Evolutionary conservation across 345 rosid species (phyloP).

Genomic region (Microcos paniculata): DNA sequence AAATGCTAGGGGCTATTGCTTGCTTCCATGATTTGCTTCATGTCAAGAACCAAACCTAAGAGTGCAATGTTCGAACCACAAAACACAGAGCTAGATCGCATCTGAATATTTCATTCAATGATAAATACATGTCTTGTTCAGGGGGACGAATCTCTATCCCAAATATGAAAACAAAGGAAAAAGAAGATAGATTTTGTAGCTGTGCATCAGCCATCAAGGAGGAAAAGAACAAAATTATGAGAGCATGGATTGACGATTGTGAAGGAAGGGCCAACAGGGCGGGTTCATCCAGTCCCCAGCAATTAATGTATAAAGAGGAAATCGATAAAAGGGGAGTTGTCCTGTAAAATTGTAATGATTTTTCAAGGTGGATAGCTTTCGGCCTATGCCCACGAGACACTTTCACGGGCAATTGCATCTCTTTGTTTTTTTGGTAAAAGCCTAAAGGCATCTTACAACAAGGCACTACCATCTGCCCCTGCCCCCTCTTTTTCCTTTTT

Average conservation of each 20-base stretch:
- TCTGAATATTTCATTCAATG: no score
- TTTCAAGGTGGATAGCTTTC: slow-evolving; percentile 27
- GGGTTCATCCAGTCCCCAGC: not conserved
- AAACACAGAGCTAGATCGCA: no score
- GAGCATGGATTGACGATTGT: slow-evolving; percentile 19
- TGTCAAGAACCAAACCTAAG: no score
- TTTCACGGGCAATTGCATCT: slow-evolving; percentile 44
- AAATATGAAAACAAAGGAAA: no score
- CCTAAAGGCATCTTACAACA: slow-evolving; percentile 23
- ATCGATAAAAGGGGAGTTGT: not conserved
- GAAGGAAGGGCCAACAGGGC: not conserved
- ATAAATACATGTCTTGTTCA: no score
- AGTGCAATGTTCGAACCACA: no score
- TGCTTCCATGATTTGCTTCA: no score
- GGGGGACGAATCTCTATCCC: no score
- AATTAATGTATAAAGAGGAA: slow-evolving; percentile 14
- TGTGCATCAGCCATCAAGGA: not conserved
- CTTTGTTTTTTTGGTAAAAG: slow-evolving; percentile 37
- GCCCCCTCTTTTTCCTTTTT: no score
- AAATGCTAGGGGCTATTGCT: no score
- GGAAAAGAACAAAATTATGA: not conserved
- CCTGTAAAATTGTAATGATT: slow-evolving; percentile 24
- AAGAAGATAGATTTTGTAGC: not conserved
- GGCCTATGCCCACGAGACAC: slow-evolving; percentile 26
- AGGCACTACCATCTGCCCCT: not conserved